Conservation (phyloP, 139 green algal genomes). For the Haematococcus sp. region DNA sequence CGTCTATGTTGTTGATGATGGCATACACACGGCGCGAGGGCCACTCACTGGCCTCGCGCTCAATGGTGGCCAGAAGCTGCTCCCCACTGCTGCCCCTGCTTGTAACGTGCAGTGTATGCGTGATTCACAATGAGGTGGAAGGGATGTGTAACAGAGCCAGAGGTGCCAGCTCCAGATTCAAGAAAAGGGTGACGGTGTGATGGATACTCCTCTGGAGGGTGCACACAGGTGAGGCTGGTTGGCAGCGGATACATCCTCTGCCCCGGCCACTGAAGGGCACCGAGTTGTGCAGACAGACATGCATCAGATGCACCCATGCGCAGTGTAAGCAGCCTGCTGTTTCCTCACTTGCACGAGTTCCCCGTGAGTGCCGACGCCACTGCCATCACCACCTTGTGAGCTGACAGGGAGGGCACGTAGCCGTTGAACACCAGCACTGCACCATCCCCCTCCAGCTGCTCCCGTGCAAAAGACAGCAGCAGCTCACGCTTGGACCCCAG, state of each 20-base stretch:
- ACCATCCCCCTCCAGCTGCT: slow-evolving; percentile 42
- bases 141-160: not conserved
- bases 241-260: too few species aligned
- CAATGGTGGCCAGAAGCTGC: slow-evolving; percentile 36
- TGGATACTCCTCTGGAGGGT: too few species aligned
- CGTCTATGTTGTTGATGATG: slow-evolving; percentile 88
- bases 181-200: too few species aligned
- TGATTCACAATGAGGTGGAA: not conserved
- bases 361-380: slow-evolving; percentile 25
- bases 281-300: too few species aligned
- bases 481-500: slow-evolving; percentile 78
- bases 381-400: slow-evolving; percentile 42
- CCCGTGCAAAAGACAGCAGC: slow-evolving; percentile 65
- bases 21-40: slow-evolving; percentile 60
- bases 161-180: too few species aligned
- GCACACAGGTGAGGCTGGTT: too few species aligned
- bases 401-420: slow-evolving; percentile 39
- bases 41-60: slow-evolving; percentile 3
- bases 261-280: too few species aligned
- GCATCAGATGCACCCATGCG: not conserved
- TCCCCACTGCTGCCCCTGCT: slow-evolving; percentile 1
- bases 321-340: not conserved
- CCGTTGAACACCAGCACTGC: slow-evolving; percentile 59
- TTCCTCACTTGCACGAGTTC: slow-evolving; percentile 9
- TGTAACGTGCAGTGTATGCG: not conserved